Conservation (phyloP, 2,329 filamentous ascomycete species). For the Colletotrichum sansevieriae region DNA sequence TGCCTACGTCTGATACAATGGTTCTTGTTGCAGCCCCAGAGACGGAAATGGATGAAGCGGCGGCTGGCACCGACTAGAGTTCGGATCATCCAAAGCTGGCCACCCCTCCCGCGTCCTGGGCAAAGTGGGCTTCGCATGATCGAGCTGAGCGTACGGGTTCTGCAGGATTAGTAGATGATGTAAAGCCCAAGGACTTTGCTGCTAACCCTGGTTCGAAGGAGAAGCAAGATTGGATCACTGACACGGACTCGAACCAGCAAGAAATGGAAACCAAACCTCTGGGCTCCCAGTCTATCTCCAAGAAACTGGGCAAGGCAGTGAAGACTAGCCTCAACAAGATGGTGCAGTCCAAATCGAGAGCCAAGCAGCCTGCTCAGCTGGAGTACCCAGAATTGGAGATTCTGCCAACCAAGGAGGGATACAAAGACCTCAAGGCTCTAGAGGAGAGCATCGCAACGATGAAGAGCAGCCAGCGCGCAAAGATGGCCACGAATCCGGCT, state of each 20-base stretch:
- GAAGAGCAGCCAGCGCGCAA: slow-evolving; percentile 42
- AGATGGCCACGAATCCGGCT: slow-evolving; percentile 21
- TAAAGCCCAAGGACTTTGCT: slow-evolving; percentile 50
- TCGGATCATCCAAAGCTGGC: slow-evolving; percentile 31
- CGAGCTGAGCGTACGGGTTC: slow-evolving; percentile 47
- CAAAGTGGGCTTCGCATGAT: slow-evolving; percentile 51
- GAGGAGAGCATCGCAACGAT: slow-evolving; percentile 49
- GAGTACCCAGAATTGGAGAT: slow-evolving; percentile 55
- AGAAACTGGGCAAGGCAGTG: slow-evolving; percentile 49
- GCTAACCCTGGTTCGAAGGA: slow-evolving; percentile 42
- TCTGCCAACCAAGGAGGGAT: slow-evolving; percentile 48
- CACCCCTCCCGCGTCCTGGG: slow-evolving; percentile 50
- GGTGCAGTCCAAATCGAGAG: slow-evolving; percentile 38
- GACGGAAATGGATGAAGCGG: neutral
- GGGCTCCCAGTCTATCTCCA: slow-evolving; percentile 46
- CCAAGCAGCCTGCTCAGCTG: slow-evolving; percentile 36
- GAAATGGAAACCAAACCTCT: slow-evolving; percentile 25
- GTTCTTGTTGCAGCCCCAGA: neutral
- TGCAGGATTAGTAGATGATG: slow-evolving; percentile 44
- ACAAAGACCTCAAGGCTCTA: slow-evolving; percentile 50
- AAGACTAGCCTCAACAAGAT: slow-evolving; percentile 47
- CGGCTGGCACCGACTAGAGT: slow-evolving; percentile 14
- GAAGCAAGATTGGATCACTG: slow-evolving; percentile 47
- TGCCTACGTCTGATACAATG: neutral
- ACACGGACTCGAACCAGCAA: slow-evolving; percentile 37